Evolutionary conservation across 1,284 basidiomycete species (phyloP), one percentile per base, ranked within the genome.

Genomic region (Baeospora myosura): DNA sequence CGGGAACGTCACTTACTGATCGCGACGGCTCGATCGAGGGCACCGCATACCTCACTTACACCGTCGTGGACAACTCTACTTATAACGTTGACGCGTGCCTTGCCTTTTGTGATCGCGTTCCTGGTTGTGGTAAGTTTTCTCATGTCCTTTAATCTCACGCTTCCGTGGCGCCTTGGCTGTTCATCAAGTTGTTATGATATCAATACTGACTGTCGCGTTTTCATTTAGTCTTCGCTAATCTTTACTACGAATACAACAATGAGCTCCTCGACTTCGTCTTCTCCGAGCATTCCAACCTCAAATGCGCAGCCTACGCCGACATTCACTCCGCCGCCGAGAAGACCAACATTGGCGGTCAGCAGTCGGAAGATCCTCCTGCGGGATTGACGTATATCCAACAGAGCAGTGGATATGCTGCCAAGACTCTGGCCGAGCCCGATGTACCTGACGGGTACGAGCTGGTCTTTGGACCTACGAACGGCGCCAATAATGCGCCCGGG

Each of bases 191-290:
- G 32, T 32, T 23, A 14, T 22, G 10, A 38, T 16, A 8, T n/a
- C n/a, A n/a, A n/a, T n/a, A n/a, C n/a, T n/a, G n/a, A n/a, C 30
- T 24, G n/a, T 17, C 29, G 14, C 7, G 33, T 18, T 23, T 30
- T n/a, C 38, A 5, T 30, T n/a, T 18, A 53, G 52, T 46, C 12
- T 53, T 53, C 41, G 25, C 42, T 5, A 53, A 53, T 43, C n/a
- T 50, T 12, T 53, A 50, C 42, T 47, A 44, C 37, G 48, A 53
- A 36, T 35, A 44, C 33, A 46, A 48, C 42, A 51, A 53, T 32
- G 41, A 38, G 3, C 26, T 40, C 12, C 41, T 49, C 33, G 50
- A 53, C 40, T 45, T 34, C 30, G 45, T 45, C 12, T 52, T 48
- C 28, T 36, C 44, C 8, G 35, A 50, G 34, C 34, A 50, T 8